Percentiles rank a stretch among this genome's conserved stretches.
Conservation (phyloP, 148 eudicot genomes). For the Rhododendron vialii region DNA sequence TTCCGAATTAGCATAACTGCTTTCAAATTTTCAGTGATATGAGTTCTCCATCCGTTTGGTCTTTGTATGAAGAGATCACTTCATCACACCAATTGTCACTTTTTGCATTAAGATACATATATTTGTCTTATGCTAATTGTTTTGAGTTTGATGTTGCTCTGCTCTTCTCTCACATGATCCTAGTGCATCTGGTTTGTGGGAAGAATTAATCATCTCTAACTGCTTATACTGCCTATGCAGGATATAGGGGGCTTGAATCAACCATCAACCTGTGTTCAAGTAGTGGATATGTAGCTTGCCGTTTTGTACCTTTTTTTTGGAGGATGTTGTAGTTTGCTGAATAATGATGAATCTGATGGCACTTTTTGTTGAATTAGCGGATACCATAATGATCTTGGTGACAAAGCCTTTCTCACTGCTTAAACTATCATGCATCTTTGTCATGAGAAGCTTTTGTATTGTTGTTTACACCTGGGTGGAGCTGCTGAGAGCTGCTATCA, state of each 20-base stretch:
- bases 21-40: not conserved
- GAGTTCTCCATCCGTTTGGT: not conserved
- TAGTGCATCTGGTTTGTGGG: not conserved
- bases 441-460: slow-evolving; percentile 35
- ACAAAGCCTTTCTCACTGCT: slow-evolving; percentile 31
- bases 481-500: slow-evolving; percentile 38
- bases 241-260: not conserved
- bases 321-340: slow-evolving; percentile 5
- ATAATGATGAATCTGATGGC: slow-evolving; percentile 18
- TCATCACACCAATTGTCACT: not conserved
- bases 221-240: not conserved
- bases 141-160: not conserved
- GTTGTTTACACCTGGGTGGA: slow-evolving; percentile 52
- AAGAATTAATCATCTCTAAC: not conserved
- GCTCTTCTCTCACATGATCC: not conserved
- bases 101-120: not conserved
- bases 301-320: not conserved
- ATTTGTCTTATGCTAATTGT: not conserved
- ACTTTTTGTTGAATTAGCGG: slow-evolving; percentile 22
- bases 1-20: not conserved
- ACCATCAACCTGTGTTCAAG: slow-evolving; percentile 1
- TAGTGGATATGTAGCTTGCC: not conserved
- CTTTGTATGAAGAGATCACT: not conserved
- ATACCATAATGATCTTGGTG: slow-evolving; percentile 18
- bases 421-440: slow-evolving; percentile 25